Conservation (phyloP, 2,329 filamentous ascomycete genomes). For the Gnomoniopsis sp. region DNA sequence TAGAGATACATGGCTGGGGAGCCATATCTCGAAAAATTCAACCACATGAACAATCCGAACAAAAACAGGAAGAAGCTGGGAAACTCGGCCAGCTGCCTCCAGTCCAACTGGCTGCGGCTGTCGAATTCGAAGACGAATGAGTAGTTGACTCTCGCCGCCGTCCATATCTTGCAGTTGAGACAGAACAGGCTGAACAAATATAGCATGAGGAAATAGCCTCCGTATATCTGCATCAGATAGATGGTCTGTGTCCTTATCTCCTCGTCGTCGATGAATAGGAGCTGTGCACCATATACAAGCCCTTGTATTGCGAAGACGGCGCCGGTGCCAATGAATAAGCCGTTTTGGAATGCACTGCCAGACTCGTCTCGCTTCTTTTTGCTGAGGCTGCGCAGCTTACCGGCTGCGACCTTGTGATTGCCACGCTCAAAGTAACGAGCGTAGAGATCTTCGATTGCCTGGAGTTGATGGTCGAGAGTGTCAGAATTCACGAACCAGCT, state of each 20-base stretch:
- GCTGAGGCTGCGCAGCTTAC: constrained; percentile 75
- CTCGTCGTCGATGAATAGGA: constrained; percentile 48
- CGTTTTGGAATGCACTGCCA: constrained; percentile 56
- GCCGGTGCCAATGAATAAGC: constrained; percentile 66
- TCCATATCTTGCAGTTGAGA: constrained; percentile 80
- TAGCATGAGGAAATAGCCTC: constrained; percentile 82
- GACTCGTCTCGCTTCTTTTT: constrained; percentile 56
- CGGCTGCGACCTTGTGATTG: constrained; percentile 86
- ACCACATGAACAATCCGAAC: constrained; percentile 78
- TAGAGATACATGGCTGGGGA: constrained; percentile 71
- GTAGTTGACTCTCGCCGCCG: constrained; percentile 85
- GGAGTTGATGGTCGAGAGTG: constrained; percentile 74
- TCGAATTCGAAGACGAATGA: constrained; percentile 97
- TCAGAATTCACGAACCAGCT: constrained; percentile 91
- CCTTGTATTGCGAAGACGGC: constrained; percentile 65
- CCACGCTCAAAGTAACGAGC: constrained; percentile 91
- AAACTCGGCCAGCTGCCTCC: constrained; percentile 82
- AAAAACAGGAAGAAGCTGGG: constrained; percentile 79
- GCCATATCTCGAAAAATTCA: constrained; percentile 77
- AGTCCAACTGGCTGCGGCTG: constrained; percentile 79
- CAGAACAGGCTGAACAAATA: constrained; percentile 82
- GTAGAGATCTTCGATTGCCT: constrained; percentile 84
- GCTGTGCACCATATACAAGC: constrained; percentile 54
- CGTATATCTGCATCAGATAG: constrained; percentile 86
- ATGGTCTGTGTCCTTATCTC: constrained; percentile 50